phyloP scores from a whole-genome alignment of 805 yeast species.

The Ogataea methanolica region DNA sequence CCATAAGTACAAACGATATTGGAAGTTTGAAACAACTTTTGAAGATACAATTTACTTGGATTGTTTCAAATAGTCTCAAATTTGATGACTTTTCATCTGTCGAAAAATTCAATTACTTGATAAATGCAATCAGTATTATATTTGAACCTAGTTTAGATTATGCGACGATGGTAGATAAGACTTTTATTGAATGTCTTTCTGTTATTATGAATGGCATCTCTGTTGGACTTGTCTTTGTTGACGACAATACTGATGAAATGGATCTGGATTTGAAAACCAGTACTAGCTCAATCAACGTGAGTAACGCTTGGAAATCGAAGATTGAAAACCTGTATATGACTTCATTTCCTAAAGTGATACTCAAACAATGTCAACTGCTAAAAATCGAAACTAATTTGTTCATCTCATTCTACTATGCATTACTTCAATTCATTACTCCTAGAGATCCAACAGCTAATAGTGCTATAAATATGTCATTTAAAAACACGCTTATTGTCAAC shows the following conservation, averaged over 20 bases:
- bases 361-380: constrained; percentile 4
- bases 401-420: constrained; percentile 14
- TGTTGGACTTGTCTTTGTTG: constrained; percentile 12
- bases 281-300: constrained; percentile 3
- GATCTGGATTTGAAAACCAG: not conserved
- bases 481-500: constrained; percentile 18
- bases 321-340: constrained; percentile 13
- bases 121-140: constrained; percentile 10
- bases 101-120: constrained; percentile 10
- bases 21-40: not conserved
- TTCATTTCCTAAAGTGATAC: constrained; percentile 9
- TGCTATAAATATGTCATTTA: constrained; percentile 11
- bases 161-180: constrained; percentile 2
- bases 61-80: not conserved
- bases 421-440: constrained; percentile 16
- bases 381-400: constrained; percentile 10
- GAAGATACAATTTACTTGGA: not conserved
- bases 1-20: not conserved
- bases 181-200: constrained; percentile 12
- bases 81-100: constrained; percentile 1
- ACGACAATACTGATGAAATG: constrained; percentile 4
- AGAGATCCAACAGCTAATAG: constrained; percentile 1
- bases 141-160: constrained; percentile 4
- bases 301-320: not conserved
- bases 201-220: constrained; percentile 13